Evolutionary conservation across 225 moss, liverwort and hornwort genomes (phyloP), one percentile per base, ranked within the genome.

Genomic region (Bryoerythrophyllum caledonicum): DNA sequence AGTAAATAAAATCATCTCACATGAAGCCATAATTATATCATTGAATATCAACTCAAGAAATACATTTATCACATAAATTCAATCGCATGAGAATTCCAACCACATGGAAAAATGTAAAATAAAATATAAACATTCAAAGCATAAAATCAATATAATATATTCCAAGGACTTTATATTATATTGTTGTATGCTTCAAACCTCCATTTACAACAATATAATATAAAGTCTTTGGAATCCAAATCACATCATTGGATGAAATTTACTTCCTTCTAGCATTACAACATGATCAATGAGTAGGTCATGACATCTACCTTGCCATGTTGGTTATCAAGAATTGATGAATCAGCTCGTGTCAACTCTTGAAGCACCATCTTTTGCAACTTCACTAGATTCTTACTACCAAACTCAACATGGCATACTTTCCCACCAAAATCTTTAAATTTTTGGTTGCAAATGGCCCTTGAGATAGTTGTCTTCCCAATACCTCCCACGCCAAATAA

Each of bases 381-480:
- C 16, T 70, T 62, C 20, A 32, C 1, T 30, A 3, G 4, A 7
- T 26, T 35, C 4, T 9, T 19, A 27, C 37, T 51, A 3, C 69
- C 77, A 2, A 77, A 63, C 27, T 77, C 77, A 5, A 63, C 15
- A 54, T 63, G 51, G 15, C 60, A 63, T 25, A 26, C 54, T 63
- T 63, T 77, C 1, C 52, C 53, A 77, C 1, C 19, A 28, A 26
- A 70, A 2, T 77, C 70, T 63, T 20, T 40, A 54, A 53, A 8
- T 26, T 26, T 20, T 25, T 52, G 6, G 35, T 70, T 70, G 53
- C 70, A 77, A 11, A 77, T 0, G 1, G 19, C 28, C 28, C 13
- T 70, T 3, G 67, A n/a, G 2, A 77, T 13, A 3, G 52, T 77
- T 0, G 51, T 77, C 13, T 77, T 77, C 2, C 68, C 68, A 69